Evolutionary conservation across 371 early-diverging fungal species (phyloP).

Genomic region (Fennellomyces sp.): DNA sequence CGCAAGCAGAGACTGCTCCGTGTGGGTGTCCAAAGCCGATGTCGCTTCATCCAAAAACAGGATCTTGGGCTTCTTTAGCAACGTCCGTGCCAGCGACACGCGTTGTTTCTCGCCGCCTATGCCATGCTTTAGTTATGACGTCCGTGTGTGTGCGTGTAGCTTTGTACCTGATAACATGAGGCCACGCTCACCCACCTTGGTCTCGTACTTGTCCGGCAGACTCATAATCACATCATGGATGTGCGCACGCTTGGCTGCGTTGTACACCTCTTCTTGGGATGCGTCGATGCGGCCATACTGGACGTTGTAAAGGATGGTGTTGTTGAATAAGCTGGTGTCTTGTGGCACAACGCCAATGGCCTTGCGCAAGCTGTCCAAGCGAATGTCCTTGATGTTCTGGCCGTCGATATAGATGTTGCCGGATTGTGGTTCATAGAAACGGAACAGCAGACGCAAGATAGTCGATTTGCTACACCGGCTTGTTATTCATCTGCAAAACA

Average conservation of each 20-base stretch:
- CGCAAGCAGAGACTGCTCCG: constrained; percentile 82
- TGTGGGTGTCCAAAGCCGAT: constrained; percentile 68
- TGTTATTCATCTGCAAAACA: background rate
- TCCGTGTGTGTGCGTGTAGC: too few relatives aligned
- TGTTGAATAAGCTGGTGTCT: constrained; percentile 84
- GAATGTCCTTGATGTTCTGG: constrained; percentile 72
- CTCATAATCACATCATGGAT: constrained; percentile 71
- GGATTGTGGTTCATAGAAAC: constrained; percentile 82
- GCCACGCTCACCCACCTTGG: constrained; percentile 94
- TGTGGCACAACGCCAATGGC: constrained; percentile 90
- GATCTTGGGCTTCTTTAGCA: constrained; percentile 79
- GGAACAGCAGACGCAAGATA: constrained; percentile 77
- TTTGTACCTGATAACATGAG: constrained; percentile 81
- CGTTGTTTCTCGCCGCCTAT: constrained; percentile 95
- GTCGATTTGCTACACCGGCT: constrained; percentile 69
- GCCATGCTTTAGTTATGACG: too few relatives aligned
- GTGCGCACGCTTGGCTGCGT: constrained; percentile 84
- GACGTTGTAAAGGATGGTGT: constrained; percentile 83
- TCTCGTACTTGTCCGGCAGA: constrained; percentile 83
- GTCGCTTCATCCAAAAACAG: constrained; percentile 82
- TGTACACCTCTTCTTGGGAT: constrained; percentile 65
- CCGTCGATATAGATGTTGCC: constrained; percentile 83
- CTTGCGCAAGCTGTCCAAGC: constrained; percentile 71
- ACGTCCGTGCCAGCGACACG: constrained; percentile 86
- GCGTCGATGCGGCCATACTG: constrained; percentile 68